Conservation (phyloP, 306 rosid species). For the Astragalus membranaceus region DNA sequence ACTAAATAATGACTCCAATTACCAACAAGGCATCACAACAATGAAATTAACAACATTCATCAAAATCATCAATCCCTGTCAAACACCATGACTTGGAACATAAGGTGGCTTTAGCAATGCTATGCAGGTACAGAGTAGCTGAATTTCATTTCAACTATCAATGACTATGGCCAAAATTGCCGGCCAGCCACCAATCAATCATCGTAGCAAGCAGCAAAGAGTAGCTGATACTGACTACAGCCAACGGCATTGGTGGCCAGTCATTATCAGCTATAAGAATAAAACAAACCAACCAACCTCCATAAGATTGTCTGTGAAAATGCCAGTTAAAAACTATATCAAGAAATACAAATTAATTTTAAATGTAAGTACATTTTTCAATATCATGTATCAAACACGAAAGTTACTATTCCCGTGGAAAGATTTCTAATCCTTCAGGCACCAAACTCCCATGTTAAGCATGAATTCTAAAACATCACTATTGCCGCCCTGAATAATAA, state of each 20-base stretch:
- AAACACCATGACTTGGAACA: neutral
- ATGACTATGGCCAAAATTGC: neutral
- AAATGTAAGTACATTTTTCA: neutral
- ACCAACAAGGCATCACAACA: neutral
- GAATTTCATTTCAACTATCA: neutral
- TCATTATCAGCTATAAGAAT: neutral
- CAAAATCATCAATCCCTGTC: neutral
- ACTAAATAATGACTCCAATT: neutral
- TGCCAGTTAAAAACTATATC: neutral
- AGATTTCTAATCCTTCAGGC: neutral
- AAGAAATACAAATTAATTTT: neutral
- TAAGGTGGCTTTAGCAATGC: neutral
- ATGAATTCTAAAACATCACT: neutral
- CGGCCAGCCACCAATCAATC: neutral
- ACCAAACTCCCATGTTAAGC: neutral
- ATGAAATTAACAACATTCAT: neutral
- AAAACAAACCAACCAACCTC: neutral
- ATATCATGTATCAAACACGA: neutral
- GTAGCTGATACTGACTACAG: too few species aligned
- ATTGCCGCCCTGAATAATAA: neutral
- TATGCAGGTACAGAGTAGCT: neutral
- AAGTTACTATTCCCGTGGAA: neutral
- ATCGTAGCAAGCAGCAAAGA: too few species aligned
- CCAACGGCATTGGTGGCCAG: too few species aligned
- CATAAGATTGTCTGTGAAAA: neutral